Base-by-base conservation (phyloP, 192 early-diverging fungal species). In the Backusella liffmaniae region DNA sequence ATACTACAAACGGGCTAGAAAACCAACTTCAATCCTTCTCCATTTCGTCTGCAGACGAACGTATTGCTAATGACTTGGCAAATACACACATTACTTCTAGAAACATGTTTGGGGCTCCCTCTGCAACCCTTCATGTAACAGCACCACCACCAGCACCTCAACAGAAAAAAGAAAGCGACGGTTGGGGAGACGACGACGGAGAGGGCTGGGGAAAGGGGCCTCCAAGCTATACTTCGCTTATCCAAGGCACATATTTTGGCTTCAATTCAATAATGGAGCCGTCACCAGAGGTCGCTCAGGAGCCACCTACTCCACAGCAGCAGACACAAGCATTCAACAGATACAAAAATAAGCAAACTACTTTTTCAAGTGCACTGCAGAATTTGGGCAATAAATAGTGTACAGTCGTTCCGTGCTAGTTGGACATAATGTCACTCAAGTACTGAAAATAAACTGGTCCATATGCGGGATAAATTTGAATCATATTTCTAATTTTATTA, bases 151-250 rank as follows among this genome's bases (percentile, higher is more conserved):
- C 35, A 8, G 16, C 66, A 35, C 12, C 34, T n/a, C 21, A 62
- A 62, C 23, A 62, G 10, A 30, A 62, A 8, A 13, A 18, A 4
- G 10, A 62, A 12, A 4, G 10, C 12, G 23, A 26, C 23, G 56
- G 56, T 12, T 59, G 56, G 56, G 34, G 34, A 3, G 34, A 67
- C 66, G 29, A 67, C 3, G 29, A 44, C 1, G 44, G 30, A 30
- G 69, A 70, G 15, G 70, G 70, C 10, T 71, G 70, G 70, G 70
- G 70, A 29, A 30, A 71, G n/a, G 70, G 70, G 1, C 70, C 70
- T 16, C 70, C 70, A 8, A 44, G 70, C 3, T 71, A 71, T 18
- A 49, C 42, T 5, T 44, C 70, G 29, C 15, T 71, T 15, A 30
- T 39, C 10, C 39, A 71, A 49, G 70, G 70, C 12, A 71, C 70